phyloP scores from a whole-genome alignment of 2,329 filamentous ascomycete genomes.

The Colletotrichum agaves region DNA sequence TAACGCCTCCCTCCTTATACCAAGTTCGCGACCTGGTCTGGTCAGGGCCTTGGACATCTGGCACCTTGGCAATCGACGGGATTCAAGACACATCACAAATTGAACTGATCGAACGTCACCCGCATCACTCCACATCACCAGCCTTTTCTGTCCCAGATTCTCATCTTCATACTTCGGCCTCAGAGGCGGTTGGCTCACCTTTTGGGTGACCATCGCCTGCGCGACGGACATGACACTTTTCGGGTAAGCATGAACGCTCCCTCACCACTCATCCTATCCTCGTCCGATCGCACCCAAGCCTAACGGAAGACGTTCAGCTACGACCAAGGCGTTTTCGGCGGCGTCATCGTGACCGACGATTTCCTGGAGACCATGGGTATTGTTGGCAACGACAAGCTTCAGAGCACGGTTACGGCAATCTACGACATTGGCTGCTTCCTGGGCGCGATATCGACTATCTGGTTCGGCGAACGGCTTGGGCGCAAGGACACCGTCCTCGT shows the following conservation, averaged over 20 bases:
- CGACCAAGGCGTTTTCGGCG: constrained; percentile 61
- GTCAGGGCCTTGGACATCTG: constrained; percentile 11
- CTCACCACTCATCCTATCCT: background rate
- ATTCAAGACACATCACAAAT: background rate
- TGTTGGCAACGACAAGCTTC: constrained; percentile 49
- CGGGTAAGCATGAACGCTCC: constrained; percentile 35
- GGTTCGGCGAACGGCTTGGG: constrained; percentile 48
- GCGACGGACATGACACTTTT: constrained; percentile 44
- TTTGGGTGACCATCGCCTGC: constrained; percentile 36
- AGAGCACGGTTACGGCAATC: constrained; percentile 63
- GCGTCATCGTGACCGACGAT: constrained; percentile 58
- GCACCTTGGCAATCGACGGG: background rate
- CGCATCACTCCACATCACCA: background rate
- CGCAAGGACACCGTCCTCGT: constrained; percentile 47
- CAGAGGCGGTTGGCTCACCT: constrained; percentile 35
- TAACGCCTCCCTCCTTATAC: background rate
- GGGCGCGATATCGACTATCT: constrained; percentile 52
- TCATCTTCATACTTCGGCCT: constrained; percentile 24
- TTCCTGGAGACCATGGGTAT: constrained; percentile 56
- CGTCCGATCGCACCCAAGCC: background rate
- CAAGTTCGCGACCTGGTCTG: background rate
- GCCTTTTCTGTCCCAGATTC: no score
- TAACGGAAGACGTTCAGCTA: constrained; percentile 45
- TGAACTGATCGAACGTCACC: no score
- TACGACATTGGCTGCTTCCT: constrained; percentile 71